Evolutionary conservation across 768 basidiomycete species (phyloP).

Genomic region (Paxillus involutus): DNA sequence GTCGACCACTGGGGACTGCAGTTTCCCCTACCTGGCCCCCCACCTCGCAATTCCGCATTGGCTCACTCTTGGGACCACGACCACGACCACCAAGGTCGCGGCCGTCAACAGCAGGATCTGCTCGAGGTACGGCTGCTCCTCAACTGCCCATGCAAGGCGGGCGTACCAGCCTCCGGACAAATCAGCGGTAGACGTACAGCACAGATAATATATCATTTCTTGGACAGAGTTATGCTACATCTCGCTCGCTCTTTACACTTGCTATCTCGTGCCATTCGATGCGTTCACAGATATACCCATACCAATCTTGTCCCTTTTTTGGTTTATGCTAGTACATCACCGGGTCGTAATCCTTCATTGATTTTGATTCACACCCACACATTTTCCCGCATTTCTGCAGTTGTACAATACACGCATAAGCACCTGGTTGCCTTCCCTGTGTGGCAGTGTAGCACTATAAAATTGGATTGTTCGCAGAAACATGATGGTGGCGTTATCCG

Average conservation of each 20-base stretch:
- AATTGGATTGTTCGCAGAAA: background rate
- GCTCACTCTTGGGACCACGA: constrained; percentile 26
- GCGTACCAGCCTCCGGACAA: constrained; percentile 15
- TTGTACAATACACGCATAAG: constrained; percentile 18
- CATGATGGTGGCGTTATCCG: constrained; percentile 11
- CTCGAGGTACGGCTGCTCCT: constrained; percentile 17
- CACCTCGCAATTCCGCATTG: constrained; percentile 9
- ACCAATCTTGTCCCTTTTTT: background rate
- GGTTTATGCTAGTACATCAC: background rate
- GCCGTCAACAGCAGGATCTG: constrained; percentile 18
- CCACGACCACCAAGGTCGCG: constrained; percentile 30
- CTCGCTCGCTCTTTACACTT: constrained; percentile 9
- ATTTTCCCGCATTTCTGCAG: constrained; percentile 7
- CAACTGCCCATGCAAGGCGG: constrained; percentile 34
- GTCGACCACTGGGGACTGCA: constrained; percentile 8
- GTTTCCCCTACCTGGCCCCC: background rate
- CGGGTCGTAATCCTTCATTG: constrained; percentile 1
- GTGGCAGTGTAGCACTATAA: background rate
- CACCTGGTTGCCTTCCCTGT: too few species aligned
- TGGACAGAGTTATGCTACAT: constrained; percentile 12
- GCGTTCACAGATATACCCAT: constrained; percentile 17
- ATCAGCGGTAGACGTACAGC: constrained; percentile 7
- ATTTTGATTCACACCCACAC: background rate
- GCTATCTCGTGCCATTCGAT: background rate
- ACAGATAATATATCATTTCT: constrained; percentile 11